These are phyloP conservation scores for Erigeron philadelphicus DNA, from an alignment of 140 eudicot genomes.

Conservation along the genomic window DNA sequence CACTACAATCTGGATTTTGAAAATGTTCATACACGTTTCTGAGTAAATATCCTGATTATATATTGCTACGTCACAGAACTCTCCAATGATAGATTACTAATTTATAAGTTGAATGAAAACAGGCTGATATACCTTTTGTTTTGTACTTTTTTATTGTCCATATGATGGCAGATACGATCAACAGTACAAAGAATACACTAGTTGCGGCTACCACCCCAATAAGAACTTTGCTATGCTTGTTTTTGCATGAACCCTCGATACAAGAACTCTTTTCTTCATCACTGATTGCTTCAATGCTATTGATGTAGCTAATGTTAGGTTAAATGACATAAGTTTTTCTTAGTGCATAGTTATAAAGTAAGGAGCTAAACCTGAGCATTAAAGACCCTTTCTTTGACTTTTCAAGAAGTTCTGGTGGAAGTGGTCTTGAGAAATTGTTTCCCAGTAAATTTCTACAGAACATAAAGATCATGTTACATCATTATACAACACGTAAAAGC, in stretches of 20 bases:
- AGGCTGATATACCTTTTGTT: slow-evolving; percentile 22
- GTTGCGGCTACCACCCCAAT: slow-evolving; percentile 21
- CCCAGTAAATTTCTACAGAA: slow-evolving; percentile 31
- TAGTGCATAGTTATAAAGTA: neutral
- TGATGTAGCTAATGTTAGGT: neutral
- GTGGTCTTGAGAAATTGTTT: slow-evolving; percentile 45
- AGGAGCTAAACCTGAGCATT: slow-evolving; percentile 36
- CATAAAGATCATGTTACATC: neutral
- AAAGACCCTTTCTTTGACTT: slow-evolving; percentile 32
- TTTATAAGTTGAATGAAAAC: no score
- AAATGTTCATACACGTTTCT: no score
- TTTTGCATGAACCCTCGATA: slow-evolving; percentile 22
- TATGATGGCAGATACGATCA: slow-evolving; percentile 6
- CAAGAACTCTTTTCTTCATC: slow-evolving; percentile 21
- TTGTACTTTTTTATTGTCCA: slow-evolving; percentile 23
- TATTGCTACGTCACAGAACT: no score
- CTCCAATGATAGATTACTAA: no score
- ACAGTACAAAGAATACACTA: slow-evolving; percentile 13
- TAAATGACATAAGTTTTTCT: neutral
- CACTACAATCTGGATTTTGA: no score
- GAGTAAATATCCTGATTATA: no score
- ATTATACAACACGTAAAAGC: neutral
- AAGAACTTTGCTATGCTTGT: slow-evolving; percentile 12
- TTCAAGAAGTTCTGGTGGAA: slow-evolving; percentile 36
- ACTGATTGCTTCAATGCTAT: slow-evolving; percentile 23